Evolutionary conservation across 2,329 filamentous ascomycete species (phyloP), one percentile per base, ranked within the genome.

Genomic region (Aschersonia sp.): DNA sequence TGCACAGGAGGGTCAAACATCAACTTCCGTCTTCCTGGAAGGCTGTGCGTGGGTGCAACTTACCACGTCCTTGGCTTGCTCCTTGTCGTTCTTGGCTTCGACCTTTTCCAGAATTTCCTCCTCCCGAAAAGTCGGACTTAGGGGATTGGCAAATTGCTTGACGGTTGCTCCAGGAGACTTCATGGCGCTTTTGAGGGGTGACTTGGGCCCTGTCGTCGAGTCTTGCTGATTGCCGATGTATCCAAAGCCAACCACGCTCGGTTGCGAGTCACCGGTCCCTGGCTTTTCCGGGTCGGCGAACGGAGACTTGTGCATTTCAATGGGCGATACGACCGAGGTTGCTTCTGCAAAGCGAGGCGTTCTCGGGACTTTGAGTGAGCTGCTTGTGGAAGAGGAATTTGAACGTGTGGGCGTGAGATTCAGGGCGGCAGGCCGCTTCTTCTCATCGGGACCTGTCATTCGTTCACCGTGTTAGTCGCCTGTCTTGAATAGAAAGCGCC

Each of bases 71-170:
- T 81, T 82, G 33, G 78, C 85, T 67, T 97, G 90, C 62, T 90
- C 79, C 67, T 88, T 86, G 50, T 95, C 89, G 0, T 90, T 90
- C 52, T 72, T 64, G 49, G 74, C 74, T 63, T 97, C 90, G 49
- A 82, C 77, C 71, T 90, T 89, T 69, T 96, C 90, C 33, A 97
- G 69, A 5, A 85, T 67, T 46, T 90, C 79, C 67, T 96, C 90
- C 68, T 97, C 86, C 46, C 78, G 75, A 64, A 96, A 97, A 0
- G 89, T 96, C 41, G 90, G 89, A 66, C 88, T 96, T 54, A 95
- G 68, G 22, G 86, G 85, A 63, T 90, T 92, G 54, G 73, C 71
- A 47, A 89, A 68, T 52, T 75, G 78, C 57, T 83, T 77, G 31
- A 76, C 86, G 5, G 86, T 81, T 2, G 87, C 90, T 22, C 88